Percentiles rank a stretch among this genome's conserved stretches.
phyloP scores from a whole-genome alignment of 2,329 filamentous ascomycete genomes.

The Curvularia lunata region DNA sequence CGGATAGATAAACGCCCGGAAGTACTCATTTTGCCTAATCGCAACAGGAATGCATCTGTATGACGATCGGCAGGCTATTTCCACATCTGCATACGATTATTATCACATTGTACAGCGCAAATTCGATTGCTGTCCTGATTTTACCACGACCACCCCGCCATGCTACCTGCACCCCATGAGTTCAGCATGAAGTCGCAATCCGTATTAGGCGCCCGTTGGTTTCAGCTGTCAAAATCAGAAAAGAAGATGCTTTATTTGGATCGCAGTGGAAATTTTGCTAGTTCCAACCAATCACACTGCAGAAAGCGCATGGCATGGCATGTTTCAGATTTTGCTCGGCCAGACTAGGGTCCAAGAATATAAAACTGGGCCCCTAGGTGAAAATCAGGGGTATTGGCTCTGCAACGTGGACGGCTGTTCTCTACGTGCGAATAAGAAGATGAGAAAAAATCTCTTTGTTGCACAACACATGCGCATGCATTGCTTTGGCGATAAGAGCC shows the following conservation, averaged over 20 bases:
- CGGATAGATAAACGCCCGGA: neutral
- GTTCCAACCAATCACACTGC: neutral
- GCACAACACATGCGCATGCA: neutral
- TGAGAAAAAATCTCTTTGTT: neutral
- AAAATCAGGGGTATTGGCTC: neutral
- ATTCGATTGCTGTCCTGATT: neutral
- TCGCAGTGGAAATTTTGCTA: neutral
- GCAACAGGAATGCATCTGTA: neutral
- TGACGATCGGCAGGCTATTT: neutral
- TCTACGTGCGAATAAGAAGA: constrained; percentile 1
- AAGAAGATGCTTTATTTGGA: constrained; percentile 1
- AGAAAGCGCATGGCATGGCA: neutral
- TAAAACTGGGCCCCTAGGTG: neutral
- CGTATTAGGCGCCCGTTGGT: neutral
- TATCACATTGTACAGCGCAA: neutral
- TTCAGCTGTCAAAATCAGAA: neutral
- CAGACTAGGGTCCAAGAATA: neutral
- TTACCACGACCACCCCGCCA: neutral
- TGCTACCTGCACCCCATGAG: neutral
- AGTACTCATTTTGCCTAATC: neutral
- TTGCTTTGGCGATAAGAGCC: constrained; percentile 1
- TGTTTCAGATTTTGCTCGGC: constrained; percentile 6
- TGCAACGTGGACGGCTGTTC: neutral
- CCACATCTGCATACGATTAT: neutral
- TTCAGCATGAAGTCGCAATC: constrained; percentile 2